Evolutionary conservation across 2,329 filamentous ascomycete species (phyloP).

Genomic region (Rugonectria rugulosa): DNA sequence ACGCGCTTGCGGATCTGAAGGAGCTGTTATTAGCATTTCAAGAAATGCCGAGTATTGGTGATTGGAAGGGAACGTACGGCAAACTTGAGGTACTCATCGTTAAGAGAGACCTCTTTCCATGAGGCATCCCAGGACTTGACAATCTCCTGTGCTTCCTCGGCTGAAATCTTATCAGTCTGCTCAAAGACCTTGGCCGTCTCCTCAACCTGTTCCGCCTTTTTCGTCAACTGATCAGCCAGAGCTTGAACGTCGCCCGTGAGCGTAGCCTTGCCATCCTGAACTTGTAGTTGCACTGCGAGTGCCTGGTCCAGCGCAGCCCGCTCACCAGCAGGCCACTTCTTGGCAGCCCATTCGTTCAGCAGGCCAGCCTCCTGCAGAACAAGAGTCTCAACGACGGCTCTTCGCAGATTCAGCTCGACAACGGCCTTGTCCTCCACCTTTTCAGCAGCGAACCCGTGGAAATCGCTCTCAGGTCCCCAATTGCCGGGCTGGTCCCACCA

Average conservation of each 20-base stretch:
- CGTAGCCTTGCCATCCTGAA: conserved; percentile 50
- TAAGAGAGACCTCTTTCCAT: conserved; percentile 67
- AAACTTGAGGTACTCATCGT: conserved; percentile 73
- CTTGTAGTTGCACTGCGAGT: conserved; percentile 48
- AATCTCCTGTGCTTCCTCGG: conserved; percentile 52
- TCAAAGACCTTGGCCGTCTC: conserved; percentile 35
- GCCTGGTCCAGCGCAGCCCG: conserved; percentile 45
- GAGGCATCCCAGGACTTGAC: conserved; percentile 57
- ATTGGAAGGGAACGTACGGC: conserved; percentile 62
- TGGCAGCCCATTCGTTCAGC: conserved; percentile 42
- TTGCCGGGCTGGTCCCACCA: conserved; percentile 65
- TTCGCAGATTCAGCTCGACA: conserved; percentile 57
- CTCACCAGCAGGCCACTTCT: conserved; percentile 44
- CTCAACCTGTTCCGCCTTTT: conserved; percentile 38
- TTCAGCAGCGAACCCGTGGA: conserved; percentile 52
- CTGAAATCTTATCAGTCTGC: conserved; percentile 36
- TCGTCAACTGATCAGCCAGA: conserved; percentile 45
- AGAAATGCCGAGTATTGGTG: fast-evolving
- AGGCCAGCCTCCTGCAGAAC: conserved; percentile 48
- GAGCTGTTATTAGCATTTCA: conserved; percentile 23
- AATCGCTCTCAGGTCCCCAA: conserved; percentile 56
- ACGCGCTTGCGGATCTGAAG: conserved; percentile 81
- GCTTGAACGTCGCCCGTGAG: conserved; percentile 48
- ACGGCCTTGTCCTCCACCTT: conserved; percentile 53
- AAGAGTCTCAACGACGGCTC: conserved; percentile 61